Conservation (phyloP, 768 basidiomycete genomes). For the Rhodotorula kratochvilovae region DNA sequence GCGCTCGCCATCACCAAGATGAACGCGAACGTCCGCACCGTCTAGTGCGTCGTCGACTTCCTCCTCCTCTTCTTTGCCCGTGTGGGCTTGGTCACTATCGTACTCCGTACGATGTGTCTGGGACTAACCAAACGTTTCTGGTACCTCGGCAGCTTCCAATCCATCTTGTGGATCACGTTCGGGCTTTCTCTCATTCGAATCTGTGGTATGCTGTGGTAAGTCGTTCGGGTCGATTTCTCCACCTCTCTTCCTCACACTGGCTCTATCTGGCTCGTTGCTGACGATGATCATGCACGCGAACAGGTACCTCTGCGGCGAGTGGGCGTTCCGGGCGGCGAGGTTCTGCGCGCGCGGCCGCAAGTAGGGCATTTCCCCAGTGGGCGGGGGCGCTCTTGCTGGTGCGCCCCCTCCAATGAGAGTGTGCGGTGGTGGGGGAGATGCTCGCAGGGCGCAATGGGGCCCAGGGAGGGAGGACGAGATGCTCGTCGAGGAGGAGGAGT, state of each 20-base stretch:
- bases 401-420: too few relatives aligned
- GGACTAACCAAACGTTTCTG: too few relatives aligned
- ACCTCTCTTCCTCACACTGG: not conserved
- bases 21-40: slow-evolving; percentile 4
- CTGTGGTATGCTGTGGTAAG: slow-evolving; percentile 8
- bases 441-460: too few relatives aligned
- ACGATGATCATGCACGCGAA: not conserved
- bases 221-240: too few relatives aligned
- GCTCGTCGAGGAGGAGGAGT: too few relatives aligned
- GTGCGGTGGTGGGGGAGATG: too few relatives aligned
- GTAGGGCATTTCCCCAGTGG: not conserved
- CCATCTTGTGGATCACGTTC: slow-evolving; percentile 35
- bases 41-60: slow-evolving; percentile 16
- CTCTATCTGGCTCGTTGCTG: not conserved
- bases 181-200: slow-evolving; percentile 3
- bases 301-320: slow-evolving; percentile 14
- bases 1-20: slow-evolving; percentile 29
- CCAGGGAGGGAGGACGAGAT: too few relatives aligned
- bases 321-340: slow-evolving; percentile 19
- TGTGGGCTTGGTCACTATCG: not conserved
- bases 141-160: slow-evolving; percentile 11
- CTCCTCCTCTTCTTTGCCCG: too few relatives aligned
- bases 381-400: too few relatives aligned
- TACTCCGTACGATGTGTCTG: too few relatives aligned
- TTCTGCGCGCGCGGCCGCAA: slow-evolving; percentile 20